Conservation (phyloP, 2,329 filamentous ascomycete species). For the Zymoseptoria pseudotritici region DNA sequence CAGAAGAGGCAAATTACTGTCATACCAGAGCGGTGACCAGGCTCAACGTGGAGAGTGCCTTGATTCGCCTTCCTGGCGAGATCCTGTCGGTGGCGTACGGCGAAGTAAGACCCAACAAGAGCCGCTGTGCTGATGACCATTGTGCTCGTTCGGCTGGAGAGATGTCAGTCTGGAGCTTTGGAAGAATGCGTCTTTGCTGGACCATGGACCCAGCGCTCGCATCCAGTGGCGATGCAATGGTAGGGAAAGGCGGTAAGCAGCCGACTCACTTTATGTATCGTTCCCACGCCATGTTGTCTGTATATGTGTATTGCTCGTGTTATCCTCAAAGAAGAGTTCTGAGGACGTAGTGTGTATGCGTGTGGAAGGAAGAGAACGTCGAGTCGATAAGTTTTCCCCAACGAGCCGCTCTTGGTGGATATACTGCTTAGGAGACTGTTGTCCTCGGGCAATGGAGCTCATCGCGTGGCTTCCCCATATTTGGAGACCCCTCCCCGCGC, state of each 20-base stretch:
- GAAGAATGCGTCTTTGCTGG: too few species aligned
- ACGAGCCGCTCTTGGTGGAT: not conserved
- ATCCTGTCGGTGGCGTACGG: slow-evolving; percentile 16
- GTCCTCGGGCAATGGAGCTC: too few species aligned
- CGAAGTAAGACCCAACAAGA: slow-evolving; percentile 18
- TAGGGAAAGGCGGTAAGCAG: not conserved
- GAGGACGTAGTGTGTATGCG: not conserved
- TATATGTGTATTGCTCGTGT: not conserved
- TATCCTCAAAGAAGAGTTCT: not conserved
- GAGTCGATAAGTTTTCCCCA: not conserved
- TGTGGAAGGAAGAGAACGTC: not conserved
- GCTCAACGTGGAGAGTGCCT: slow-evolving; percentile 23
- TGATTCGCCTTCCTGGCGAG: slow-evolving; percentile 13
- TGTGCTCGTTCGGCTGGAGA: slow-evolving; percentile 21
- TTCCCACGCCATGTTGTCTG: slow-evolving; percentile 8
- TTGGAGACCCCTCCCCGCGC: too few species aligned
- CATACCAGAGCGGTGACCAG: slow-evolving; percentile 21
- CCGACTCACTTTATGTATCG: slow-evolving; percentile 13
- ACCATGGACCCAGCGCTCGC: not conserved
- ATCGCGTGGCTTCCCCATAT: too few species aligned
- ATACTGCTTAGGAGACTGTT: not conserved
- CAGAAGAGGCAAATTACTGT: not conserved
- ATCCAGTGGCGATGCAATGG: not conserved
- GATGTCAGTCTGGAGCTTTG: not conserved
- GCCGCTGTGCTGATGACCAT: slow-evolving; percentile 21